Conservation (phyloP, 1,284 basidiomycete genomes). For the Wolfiporia cocos region DNA sequence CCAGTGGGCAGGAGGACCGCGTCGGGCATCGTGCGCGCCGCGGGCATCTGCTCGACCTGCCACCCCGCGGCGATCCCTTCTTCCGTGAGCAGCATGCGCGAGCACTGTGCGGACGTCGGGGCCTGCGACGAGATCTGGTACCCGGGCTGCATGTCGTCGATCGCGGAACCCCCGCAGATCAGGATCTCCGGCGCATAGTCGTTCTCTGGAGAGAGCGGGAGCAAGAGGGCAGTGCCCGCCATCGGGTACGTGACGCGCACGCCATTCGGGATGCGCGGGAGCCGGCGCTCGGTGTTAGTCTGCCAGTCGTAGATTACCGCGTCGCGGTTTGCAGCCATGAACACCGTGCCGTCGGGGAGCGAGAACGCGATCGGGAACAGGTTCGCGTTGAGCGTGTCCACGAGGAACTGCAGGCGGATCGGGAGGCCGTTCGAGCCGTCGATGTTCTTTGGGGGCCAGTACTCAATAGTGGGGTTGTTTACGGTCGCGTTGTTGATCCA, state of each 20-base stretch:
- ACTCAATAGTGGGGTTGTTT: conserved; percentile 81
- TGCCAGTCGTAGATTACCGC: conserved; percentile 79
- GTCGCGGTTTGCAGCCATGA: conserved; percentile 76
- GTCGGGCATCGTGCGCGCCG: conserved; percentile 73
- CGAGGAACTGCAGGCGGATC: conserved; percentile 57
- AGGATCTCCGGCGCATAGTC: conserved; percentile 66
- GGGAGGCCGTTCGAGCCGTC: conserved; percentile 59
- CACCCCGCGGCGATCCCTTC: conserved; percentile 67
- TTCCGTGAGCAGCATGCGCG: conserved; percentile 58
- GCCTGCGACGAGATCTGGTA: conserved; percentile 65
- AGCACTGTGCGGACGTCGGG: conserved; percentile 68
- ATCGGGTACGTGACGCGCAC: conserved; percentile 82
- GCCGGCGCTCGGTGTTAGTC: conserved; percentile 52
- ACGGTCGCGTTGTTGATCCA: conserved; percentile 76
- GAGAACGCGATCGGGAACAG: conserved; percentile 74
- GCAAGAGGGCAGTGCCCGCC: conserved; percentile 64
- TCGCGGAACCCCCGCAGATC: conserved; percentile 71
- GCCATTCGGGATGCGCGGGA: conserved; percentile 72
- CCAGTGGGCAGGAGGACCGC: conserved; percentile 81
- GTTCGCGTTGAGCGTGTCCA: conserved; percentile 72
- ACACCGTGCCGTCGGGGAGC: conserved; percentile 69
- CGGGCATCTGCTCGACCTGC: conserved; percentile 71
- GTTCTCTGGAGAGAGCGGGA: conserved; percentile 62
- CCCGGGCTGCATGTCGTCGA: conserved; percentile 56
- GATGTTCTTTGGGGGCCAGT: conserved; percentile 72